A percentile compares a stretch with the other conserved stretches of the same genome.
Evolutionary conservation across 768 basidiomycete species (phyloP).

Genomic region (Hemileccinum impolitum): DNA sequence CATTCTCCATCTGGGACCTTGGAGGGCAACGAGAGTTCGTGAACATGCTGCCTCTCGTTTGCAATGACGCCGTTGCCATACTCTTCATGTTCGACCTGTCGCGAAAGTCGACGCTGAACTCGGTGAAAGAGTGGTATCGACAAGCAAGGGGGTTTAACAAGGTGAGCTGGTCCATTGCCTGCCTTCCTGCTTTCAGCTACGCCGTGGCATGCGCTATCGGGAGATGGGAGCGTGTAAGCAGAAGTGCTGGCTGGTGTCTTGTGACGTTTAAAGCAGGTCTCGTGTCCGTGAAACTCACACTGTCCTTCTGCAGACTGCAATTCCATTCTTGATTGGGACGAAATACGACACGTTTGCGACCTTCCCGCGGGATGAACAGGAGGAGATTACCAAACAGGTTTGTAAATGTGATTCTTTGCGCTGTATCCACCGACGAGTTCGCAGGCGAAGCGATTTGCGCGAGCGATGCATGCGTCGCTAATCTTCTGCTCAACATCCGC

Average conservation of each 20-base stretch:
- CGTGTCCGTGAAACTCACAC: slow-evolving; percentile 16
- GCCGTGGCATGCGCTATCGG: not conserved
- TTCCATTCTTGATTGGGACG: slow-evolving; percentile 97
- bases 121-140: slow-evolving; percentile 99
- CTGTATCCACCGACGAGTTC: slow-evolving; percentile 6
- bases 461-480: slow-evolving; percentile 99
- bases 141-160: slow-evolving; percentile 99
- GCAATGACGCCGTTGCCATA: slow-evolving; percentile 99
- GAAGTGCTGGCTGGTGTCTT: slow-evolving; percentile 1
- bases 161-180: slow-evolving; percentile 42
- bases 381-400: slow-evolving; percentile 98
- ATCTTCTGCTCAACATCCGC: slow-evolving; percentile 99
- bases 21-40: slow-evolving; percentile 98
- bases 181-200: not conserved
- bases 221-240: not conserved
- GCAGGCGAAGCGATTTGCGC: slow-evolving; percentile 95
- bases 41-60: slow-evolving; percentile 97
- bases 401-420: slow-evolving; percentile 17
- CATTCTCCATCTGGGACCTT: slow-evolving; percentile 99
- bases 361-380: slow-evolving; percentile 96
- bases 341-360: slow-evolving; percentile 98
- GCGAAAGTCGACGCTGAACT: slow-evolving; percentile 95
- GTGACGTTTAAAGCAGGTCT: slow-evolving; percentile 1
- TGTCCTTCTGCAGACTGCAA: slow-evolving; percentile 70
- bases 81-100: slow-evolving; percentile 99